A percentile compares a stretch with the other conserved stretches of the same genome.
Conservation (phyloP, 169 alveolate species). For the Eimeria mitis region DNA sequence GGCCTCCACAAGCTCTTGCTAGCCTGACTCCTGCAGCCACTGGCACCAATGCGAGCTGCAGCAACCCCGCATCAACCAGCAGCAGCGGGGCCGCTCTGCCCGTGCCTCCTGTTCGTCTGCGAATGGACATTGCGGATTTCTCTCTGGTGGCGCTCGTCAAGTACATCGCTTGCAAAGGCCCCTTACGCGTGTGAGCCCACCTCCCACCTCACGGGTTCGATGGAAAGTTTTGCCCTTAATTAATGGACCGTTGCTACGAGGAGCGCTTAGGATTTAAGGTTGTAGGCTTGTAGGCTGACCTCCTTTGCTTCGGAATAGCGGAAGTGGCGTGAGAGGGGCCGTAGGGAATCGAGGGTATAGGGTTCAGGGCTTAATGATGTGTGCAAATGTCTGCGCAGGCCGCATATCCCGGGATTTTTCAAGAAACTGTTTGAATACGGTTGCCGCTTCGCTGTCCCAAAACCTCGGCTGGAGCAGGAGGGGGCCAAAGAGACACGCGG, state of each 20-base stretch:
- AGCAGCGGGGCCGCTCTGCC: background rate
- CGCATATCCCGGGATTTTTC: slow-evolving; percentile 75
- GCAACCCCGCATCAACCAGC: background rate
- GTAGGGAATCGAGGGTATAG: background rate
- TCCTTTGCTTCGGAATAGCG: background rate
- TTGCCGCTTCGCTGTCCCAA: slow-evolving; percentile 72
- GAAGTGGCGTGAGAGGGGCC: background rate
- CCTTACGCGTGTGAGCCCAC: slow-evolving; percentile 52
- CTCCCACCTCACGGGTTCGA: background rate
- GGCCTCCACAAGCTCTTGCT: slow-evolving; percentile 11
- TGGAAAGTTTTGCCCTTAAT: background rate
- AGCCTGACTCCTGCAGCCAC: background rate
- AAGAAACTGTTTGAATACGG: slow-evolving; percentile 32
- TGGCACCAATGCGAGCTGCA: background rate
- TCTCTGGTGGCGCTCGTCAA: slow-evolving; percentile 62
- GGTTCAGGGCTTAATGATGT: background rate
- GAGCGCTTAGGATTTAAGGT: background rate
- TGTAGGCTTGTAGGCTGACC: background rate
- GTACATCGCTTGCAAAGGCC: slow-evolving; percentile 48
- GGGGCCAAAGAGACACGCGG: background rate
- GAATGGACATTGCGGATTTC: slow-evolving; percentile 77
- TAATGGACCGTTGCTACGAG: background rate
- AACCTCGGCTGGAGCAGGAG: background rate
- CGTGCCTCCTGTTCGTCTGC: slow-evolving; percentile 71
- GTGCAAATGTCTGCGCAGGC: slow-evolving; percentile 23